Evolutionary conservation across 108 stramenopile genomes (phyloP).

Genomic region (Parietichytrium sp.): DNA sequence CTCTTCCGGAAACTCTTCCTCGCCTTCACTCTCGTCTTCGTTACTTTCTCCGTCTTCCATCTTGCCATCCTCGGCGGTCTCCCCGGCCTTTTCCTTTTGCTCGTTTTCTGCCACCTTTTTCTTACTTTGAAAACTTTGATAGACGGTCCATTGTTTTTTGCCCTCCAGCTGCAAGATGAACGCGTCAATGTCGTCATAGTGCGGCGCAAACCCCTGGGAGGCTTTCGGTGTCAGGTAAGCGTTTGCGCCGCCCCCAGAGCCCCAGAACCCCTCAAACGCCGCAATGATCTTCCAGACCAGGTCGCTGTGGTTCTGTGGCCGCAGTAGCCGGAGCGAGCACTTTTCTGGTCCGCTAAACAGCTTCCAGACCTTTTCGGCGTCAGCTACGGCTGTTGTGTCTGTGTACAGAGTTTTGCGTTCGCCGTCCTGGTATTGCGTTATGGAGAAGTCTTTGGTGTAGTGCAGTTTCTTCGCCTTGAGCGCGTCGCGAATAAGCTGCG

Average conservation of each 20-base stretch:
- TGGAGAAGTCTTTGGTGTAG: slow-evolving; percentile 81
- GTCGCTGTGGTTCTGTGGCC: slow-evolving; percentile 81
- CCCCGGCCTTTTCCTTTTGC: not conserved
- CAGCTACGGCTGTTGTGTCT: slow-evolving; percentile 66
- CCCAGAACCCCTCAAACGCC: slow-evolving; percentile 80
- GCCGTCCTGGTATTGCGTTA: slow-evolving; percentile 77
- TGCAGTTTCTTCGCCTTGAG: slow-evolving; percentile 25
- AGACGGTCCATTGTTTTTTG: slow-evolving; percentile 85
- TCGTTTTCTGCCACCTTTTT: not conserved
- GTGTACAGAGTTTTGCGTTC: slow-evolving; percentile 69
- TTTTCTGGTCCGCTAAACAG: slow-evolving; percentile 69
- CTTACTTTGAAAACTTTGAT: slow-evolving; percentile 46
- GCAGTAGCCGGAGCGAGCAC: slow-evolving; percentile 82
- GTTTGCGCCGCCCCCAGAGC: slow-evolving; percentile 91
- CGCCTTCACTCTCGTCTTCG: not conserved
- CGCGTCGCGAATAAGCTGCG: slow-evolving; percentile 60
- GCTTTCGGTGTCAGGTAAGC: slow-evolving; percentile 85
- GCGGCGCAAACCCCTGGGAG: slow-evolving; percentile 96
- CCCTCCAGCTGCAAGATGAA: slow-evolving; percentile 90
- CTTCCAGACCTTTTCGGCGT: slow-evolving; percentile 73
- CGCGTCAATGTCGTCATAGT: slow-evolving; percentile 97
- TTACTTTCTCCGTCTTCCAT: not conserved
- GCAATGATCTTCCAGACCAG: slow-evolving; percentile 74
- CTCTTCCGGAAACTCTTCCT: not conserved
- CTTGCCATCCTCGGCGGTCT: not conserved